phyloP scores from a whole-genome alignment of 2,329 filamentous ascomycete genomes.

The Phialemoniopsis sp. region DNA sequence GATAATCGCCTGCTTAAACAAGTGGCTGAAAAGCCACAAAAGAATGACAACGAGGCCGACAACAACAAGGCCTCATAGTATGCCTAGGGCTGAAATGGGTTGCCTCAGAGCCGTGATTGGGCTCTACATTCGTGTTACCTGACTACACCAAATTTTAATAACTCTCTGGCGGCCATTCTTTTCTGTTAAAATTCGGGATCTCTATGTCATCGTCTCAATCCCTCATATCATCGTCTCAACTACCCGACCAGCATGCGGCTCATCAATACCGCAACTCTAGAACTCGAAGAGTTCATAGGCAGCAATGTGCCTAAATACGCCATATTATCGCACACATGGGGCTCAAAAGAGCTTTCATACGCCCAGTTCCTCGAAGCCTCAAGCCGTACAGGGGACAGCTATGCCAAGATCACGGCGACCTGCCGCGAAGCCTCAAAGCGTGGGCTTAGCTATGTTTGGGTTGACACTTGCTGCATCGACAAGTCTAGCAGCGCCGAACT shows the following conservation, averaged over 20 bases:
- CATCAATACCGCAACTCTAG: slow-evolving; percentile 9
- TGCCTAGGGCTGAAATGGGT: too few species aligned
- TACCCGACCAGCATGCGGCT: slow-evolving; percentile 14
- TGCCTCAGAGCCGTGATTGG: too few species aligned
- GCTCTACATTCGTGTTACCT: too few species aligned
- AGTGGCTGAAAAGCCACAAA: too few species aligned
- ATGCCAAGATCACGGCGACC: slow-evolving; percentile 3
- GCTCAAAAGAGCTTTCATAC: slow-evolving; percentile 3
- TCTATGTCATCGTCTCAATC: too few species aligned
- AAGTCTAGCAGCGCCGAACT: slow-evolving; percentile 10
- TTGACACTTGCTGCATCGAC: slow-evolving; percentile 16
- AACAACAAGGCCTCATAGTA: too few species aligned
- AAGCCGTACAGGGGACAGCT: neutral
- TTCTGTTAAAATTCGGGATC: too few species aligned
- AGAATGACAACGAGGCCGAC: too few species aligned
- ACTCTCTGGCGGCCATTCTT: too few species aligned
- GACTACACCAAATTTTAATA: too few species aligned
- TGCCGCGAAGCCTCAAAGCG: slow-evolving; percentile 1
- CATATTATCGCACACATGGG: slow-evolving; percentile 15
- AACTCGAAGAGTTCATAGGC: slow-evolving; percentile 10
- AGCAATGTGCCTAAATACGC: slow-evolving; percentile 6
- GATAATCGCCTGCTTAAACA: too few species aligned
- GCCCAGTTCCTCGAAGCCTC: neutral
- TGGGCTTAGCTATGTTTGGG: slow-evolving; percentile 8
- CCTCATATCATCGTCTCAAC: too few species aligned